Evolutionary conservation across 225 moss, liverwort and hornwort genomes (phyloP).

Genomic region (Polytrichum formosum): DNA sequence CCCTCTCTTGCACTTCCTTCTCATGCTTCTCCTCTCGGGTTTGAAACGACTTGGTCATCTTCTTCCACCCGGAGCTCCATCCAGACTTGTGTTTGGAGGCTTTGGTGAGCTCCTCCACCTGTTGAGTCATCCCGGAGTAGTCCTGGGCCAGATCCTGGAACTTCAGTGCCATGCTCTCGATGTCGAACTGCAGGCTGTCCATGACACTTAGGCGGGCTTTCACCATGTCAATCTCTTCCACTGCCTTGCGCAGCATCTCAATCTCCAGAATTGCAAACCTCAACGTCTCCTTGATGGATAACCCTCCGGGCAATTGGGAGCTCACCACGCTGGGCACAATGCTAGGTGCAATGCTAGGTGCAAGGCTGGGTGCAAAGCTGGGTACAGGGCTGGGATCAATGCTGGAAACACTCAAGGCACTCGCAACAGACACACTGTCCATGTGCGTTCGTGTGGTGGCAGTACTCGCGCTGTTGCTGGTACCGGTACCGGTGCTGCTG

Average conservation of each 20-base stretch:
- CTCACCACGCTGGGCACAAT: constrained; percentile 14
- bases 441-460: constrained; percentile 13
- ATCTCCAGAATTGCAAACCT: constrained; percentile 21
- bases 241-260: constrained; percentile 17
- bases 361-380: constrained; percentile 4
- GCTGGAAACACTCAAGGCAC: not conserved
- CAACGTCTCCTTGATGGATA: constrained; percentile 18
- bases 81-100: constrained; percentile 19
- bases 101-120: constrained; percentile 32
- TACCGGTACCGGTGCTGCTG: constrained; percentile 8
- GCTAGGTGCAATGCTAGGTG: constrained; percentile 10
- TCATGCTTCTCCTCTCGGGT: not conserved
- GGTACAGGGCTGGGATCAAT: not conserved
- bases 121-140: constrained; percentile 26
- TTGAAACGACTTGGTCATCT: constrained; percentile 27
- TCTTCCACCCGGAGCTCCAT: constrained; percentile 40
- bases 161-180: constrained; percentile 18
- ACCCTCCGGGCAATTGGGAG: constrained; percentile 22
- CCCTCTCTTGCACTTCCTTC: too few species aligned
- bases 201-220: constrained; percentile 18
- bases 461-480: constrained; percentile 12
- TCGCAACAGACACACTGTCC: constrained; percentile 9
- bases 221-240: constrained; percentile 25
- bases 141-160: constrained; percentile 32
- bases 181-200: constrained; percentile 19